These are phyloP conservation scores for Coemansia furcata DNA, from an alignment of 192 early-diverging fungal species.

Conservation along the genomic window DNA sequence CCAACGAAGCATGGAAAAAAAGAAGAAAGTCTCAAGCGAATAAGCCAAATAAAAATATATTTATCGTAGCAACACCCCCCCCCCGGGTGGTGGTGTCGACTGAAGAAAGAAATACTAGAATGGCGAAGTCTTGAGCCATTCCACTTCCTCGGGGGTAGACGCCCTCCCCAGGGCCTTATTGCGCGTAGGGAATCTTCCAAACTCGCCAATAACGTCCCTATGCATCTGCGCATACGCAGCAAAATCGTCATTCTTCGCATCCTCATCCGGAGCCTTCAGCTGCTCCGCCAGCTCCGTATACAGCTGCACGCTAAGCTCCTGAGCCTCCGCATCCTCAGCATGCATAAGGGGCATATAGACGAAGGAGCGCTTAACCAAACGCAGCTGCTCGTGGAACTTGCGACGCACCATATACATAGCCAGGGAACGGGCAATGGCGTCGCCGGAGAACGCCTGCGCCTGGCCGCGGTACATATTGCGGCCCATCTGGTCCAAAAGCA, in stretches of 20 bases:
- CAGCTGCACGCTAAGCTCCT: constrained; percentile 55
- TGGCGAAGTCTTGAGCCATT: constrained; percentile 45
- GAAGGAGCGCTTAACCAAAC: constrained; percentile 53
- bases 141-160: constrained; percentile 56
- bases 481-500: constrained; percentile 64
- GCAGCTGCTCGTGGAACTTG: constrained; percentile 53
- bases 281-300: constrained; percentile 46
- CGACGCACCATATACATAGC: constrained; percentile 51
- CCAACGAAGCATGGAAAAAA: too few species aligned
- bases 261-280: constrained; percentile 39
- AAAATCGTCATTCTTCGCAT: constrained; percentile 31
- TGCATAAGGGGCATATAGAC: constrained; percentile 65
- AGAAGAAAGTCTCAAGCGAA: too few species aligned
- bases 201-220: constrained; percentile 54
- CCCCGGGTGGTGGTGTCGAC: too few species aligned
- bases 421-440: constrained; percentile 55
- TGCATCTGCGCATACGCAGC: constrained; percentile 49
- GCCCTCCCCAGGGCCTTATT: constrained; percentile 55
- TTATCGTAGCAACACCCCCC: too few species aligned
- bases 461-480: constrained; percentile 62
- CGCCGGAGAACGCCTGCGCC: constrained; percentile 56
- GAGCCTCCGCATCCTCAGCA: constrained; percentile 60
- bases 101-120: not conserved
- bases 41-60: too few species aligned
- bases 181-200: constrained; percentile 63